Conservation (phyloP, 495 filamentous ascomycete species). For the Delitschia confertaspora region DNA sequence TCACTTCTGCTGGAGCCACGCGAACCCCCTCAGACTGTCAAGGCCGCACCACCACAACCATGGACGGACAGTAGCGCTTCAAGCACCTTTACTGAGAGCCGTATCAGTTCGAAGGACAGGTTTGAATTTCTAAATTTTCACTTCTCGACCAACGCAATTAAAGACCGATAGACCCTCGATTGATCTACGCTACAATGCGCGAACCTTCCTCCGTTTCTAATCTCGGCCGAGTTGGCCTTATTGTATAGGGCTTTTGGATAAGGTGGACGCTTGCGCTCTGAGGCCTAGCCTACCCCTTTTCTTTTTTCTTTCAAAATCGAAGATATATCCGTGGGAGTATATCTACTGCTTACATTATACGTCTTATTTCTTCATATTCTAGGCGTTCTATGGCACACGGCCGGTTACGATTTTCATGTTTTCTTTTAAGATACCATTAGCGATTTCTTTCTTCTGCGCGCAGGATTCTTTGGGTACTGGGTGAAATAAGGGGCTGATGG, state of each 20-base stretch:
- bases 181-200: constrained; percentile 9
- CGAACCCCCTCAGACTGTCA: constrained; percentile 37
- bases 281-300: no score
- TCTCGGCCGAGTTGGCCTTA: no score
- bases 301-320: no score
- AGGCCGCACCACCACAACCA: constrained; percentile 1
- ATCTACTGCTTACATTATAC: constrained; percentile 6
- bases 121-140: constrained; percentile 26
- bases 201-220: no score
- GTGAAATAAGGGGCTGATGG: no score
- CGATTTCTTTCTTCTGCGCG: constrained; percentile 11
- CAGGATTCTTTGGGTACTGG: no score
- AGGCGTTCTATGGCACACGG: neutral
- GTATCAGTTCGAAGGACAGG: constrained; percentile 23
- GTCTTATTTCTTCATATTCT: neutral
- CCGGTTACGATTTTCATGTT: neutral
- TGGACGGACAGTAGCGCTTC: constrained; percentile 9
- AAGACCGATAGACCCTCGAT: constrained; percentile 17
- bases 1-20: constrained; percentile 82
- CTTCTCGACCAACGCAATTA: constrained; percentile 20
- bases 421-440: constrained; percentile 25
- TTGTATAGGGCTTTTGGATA: no score
- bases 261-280: no score
- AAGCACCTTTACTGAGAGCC: constrained; percentile 10
- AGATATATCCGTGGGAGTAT: neutral